phyloP scores from a whole-genome alignment of 2,329 filamentous ascomycete species.

The Ceratocystis cacaofunesta region DNA sequence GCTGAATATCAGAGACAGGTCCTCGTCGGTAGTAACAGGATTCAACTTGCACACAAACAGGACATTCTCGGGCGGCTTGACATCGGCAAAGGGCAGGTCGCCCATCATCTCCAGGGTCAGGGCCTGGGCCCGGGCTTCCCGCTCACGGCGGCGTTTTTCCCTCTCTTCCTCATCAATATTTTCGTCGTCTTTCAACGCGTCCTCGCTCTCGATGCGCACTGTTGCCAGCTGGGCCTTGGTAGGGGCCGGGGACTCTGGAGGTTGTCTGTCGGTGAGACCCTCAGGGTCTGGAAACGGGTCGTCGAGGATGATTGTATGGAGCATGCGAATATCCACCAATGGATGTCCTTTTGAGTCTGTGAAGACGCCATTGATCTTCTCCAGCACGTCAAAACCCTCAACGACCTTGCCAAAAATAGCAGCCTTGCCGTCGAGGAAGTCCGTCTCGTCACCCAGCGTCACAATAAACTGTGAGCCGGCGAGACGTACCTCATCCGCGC shows the following conservation, averaged over 20 bases:
- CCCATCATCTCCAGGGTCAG: constrained; percentile 96
- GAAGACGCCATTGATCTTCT: constrained; percentile 85
- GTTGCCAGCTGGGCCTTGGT: constrained; percentile 77
- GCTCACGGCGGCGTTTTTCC: constrained; percentile 68
- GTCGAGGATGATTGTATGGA: constrained; percentile 82
- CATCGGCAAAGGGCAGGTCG: constrained; percentile 90
- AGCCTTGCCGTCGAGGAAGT: constrained; percentile 85
- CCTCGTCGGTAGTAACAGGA: constrained; percentile 86
- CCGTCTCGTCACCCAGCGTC: constrained; percentile 75
- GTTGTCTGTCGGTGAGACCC: constrained; percentile 49
- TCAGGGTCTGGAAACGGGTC: constrained; percentile 78
- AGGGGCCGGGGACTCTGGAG: constrained; percentile 64
- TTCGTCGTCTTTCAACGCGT: constrained; percentile 60
- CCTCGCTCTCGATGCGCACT: constrained; percentile 80
- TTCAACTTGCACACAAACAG: constrained; percentile 98
- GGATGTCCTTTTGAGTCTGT: constrained; percentile 75
- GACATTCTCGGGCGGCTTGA: constrained; percentile 92
- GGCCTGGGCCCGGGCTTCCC: constrained; percentile 85
- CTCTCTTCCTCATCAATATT: constrained; percentile 58
- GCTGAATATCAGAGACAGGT: constrained; percentile 89
- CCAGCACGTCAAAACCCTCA: constrained; percentile 84
- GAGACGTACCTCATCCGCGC: constrained; percentile 58
- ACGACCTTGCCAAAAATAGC: constrained; percentile 91
- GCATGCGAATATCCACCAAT: constrained; percentile 84
- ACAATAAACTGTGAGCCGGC: constrained; percentile 90